Percentiles rank a stretch among this genome's conserved stretches.
These are phyloP conservation scores for Emydomyces testavorans DNA, from an alignment of 2,329 filamentous ascomycete species.

Conservation along the genomic window DNA sequence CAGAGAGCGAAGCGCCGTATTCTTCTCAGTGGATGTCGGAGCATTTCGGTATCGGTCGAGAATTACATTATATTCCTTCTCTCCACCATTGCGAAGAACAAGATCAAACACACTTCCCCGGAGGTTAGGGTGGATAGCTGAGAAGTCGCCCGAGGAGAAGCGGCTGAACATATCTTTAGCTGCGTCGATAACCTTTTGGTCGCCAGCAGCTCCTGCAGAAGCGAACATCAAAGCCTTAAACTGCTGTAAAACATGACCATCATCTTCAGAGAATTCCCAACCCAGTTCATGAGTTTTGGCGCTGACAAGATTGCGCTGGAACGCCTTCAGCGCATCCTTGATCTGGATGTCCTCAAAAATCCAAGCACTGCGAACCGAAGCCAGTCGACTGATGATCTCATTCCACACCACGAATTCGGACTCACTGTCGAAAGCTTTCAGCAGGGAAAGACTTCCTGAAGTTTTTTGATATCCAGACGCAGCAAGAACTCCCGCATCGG, in stretches of 20 bases:
- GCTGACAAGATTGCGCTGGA: conserved; percentile 67
- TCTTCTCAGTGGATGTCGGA: conserved; percentile 74
- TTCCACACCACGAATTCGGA: conserved; percentile 90
- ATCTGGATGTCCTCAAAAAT: conserved; percentile 65
- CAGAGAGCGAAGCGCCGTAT: conserved; percentile 73
- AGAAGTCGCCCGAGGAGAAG: conserved; percentile 65
- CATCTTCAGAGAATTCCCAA: conserved; percentile 73
- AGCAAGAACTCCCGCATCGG: conserved; percentile 80
- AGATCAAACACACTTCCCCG: conserved; percentile 78
- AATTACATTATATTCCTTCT: conserved; percentile 72
- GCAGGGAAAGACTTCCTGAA: conserved; percentile 70
- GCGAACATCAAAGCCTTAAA: conserved; percentile 90
- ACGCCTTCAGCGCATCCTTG: conserved; percentile 66
- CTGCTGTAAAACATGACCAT: conserved; percentile 84
- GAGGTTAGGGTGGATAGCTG: conserved; percentile 84
- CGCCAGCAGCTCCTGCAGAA: conserved; percentile 66
- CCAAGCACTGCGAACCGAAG: conserved; percentile 73
- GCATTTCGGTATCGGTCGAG: conserved; percentile 64
- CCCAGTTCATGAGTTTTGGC: conserved; percentile 75
- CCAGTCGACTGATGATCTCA: conserved; percentile 70
- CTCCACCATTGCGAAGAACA: conserved; percentile 69
- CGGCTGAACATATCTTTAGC: conserved; percentile 84
- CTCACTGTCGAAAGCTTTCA: conserved; percentile 73
- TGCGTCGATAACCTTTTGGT: conserved; percentile 64
- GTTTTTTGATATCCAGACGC: conserved; percentile 89